Conservation (phyloP, 768 basidiomycete species). For the Tylopilus plumbeoviolaceoides region DNA sequence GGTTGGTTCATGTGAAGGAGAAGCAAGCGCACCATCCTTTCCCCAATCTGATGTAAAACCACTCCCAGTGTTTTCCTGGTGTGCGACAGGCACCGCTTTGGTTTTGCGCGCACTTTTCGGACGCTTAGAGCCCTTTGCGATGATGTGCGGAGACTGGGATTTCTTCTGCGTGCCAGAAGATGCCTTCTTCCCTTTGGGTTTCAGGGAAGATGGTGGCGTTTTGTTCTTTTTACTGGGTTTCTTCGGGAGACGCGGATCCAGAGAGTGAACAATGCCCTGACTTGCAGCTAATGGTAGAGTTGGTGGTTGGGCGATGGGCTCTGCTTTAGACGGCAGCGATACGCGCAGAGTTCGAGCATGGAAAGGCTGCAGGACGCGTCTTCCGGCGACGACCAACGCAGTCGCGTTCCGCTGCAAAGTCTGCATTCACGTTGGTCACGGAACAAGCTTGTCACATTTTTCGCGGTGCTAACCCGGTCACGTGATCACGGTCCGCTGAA, state of each 20-base stretch:
- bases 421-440: slow-evolving; percentile 4
- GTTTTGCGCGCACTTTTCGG: slow-evolving; percentile 2
- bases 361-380: slow-evolving; percentile 17
- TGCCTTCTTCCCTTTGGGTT: slow-evolving; percentile 1
- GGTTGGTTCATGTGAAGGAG: too few species aligned
- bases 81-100: not conserved
- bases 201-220: not conserved
- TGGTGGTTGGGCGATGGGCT: not conserved
- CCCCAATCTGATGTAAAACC: slow-evolving; percentile 24
- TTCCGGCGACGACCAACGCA: slow-evolving; percentile 12
- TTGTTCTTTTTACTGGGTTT: slow-evolving; percentile 2
- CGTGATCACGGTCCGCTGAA: slow-evolving; percentile 6
- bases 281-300: not conserved
- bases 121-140: not conserved
- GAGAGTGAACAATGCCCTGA: not conserved
- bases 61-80: not conserved
- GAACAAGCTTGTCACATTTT: too few species aligned
- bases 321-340: not conserved
- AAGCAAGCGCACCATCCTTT: slow-evolving; percentile 17
- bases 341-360: slow-evolving; percentile 9
- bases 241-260: not conserved
- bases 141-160: not conserved
- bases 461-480: too few species aligned
- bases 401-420: slow-evolving; percentile 1
- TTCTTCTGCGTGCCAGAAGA: slow-evolving; percentile 1